Percentiles rank a stretch among this genome's conserved stretches.
Evolutionary conservation across 768 basidiomycete species (phyloP).

Genomic region (Leucocoprinus birnbaumii): DNA sequence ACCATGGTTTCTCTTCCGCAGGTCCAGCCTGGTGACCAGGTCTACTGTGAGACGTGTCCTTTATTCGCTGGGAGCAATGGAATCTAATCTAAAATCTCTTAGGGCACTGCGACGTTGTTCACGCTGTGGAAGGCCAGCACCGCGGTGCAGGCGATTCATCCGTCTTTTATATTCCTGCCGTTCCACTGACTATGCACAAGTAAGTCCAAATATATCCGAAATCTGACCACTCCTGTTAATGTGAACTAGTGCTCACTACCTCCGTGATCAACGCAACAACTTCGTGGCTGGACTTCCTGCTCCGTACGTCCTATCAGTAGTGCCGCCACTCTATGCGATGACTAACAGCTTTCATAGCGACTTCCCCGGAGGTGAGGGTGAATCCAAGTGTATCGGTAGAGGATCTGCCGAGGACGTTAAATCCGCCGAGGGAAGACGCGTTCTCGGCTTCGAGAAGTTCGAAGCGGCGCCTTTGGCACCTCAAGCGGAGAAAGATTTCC

Average conservation of each 20-base stretch:
- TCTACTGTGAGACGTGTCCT: slow-evolving; percentile 41
- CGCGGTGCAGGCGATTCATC: slow-evolving; percentile 47
- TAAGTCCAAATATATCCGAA: slow-evolving; percentile 30
- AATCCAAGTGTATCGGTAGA: slow-evolving; percentile 39
- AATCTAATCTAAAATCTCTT: slow-evolving; percentile 15
- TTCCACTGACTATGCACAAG: slow-evolving; percentile 50
- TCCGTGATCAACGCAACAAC: slow-evolving; percentile 45
- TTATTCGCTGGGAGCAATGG: slow-evolving; percentile 27
- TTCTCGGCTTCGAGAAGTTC: slow-evolving; percentile 43
- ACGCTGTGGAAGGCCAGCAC: slow-evolving; percentile 52
- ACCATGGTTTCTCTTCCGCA: slow-evolving; percentile 58
- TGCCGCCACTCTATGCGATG: no score
- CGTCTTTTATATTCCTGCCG: slow-evolving; percentile 55
- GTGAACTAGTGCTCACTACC: slow-evolving; percentile 45
- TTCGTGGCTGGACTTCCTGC: slow-evolving; percentile 47
- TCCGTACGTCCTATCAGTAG: slow-evolving; percentile 32
- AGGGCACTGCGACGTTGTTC: slow-evolving; percentile 66
- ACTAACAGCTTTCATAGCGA: slow-evolving; percentile 22
- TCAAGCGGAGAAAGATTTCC: slow-evolving; percentile 9
- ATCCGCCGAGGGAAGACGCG: slow-evolving; percentile 30
- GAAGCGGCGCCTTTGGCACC: neutral
- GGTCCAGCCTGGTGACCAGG: slow-evolving; percentile 64
- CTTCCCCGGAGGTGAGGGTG: slow-evolving; percentile 51
- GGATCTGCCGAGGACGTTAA: slow-evolving; percentile 30
- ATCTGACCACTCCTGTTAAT: slow-evolving; percentile 15